Conservation (phyloP, 73 alveolate genomes). For the Uronychia setigera region DNA sequence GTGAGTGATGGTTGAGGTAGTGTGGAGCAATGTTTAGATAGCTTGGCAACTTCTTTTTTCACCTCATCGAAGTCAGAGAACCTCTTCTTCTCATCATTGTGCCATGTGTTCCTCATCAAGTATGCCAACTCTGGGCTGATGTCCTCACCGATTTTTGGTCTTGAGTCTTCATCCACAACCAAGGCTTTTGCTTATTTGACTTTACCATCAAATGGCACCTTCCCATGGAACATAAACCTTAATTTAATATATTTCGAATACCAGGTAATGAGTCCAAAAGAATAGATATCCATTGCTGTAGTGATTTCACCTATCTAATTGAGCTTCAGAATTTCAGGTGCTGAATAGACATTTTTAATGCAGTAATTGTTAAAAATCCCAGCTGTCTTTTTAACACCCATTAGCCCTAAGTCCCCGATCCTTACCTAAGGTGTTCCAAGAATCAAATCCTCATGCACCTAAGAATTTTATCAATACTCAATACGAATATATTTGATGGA, state of each 20-base stretch:
- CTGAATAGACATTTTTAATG: neutral
- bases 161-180: neutral
- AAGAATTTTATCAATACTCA: neutral
- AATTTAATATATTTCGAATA: neutral
- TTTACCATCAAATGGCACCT: neutral
- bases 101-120: neutral
- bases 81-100: neutral
- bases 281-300: neutral
- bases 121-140: neutral
- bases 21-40: too few species aligned
- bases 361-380: neutral
- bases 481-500: neutral
- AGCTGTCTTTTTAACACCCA: neutral
- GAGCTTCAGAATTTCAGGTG: neutral
- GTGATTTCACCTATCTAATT: neutral
- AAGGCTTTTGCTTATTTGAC: neutral
- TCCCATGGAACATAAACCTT: neutral
- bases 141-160: neutral
- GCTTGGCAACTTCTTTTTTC: too few species aligned
- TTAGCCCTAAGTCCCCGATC: neutral
- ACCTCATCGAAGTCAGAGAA: neutral
- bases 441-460: neutral
- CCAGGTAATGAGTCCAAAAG: neutral
- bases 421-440: neutral
- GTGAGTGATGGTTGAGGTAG: constrained; percentile 4